Percentiles rank a stretch among this genome's conserved stretches.
phyloP scores from a whole-genome alignment of 2,329 filamentous ascomycete species.

The Sphaerulina musiva region DNA sequence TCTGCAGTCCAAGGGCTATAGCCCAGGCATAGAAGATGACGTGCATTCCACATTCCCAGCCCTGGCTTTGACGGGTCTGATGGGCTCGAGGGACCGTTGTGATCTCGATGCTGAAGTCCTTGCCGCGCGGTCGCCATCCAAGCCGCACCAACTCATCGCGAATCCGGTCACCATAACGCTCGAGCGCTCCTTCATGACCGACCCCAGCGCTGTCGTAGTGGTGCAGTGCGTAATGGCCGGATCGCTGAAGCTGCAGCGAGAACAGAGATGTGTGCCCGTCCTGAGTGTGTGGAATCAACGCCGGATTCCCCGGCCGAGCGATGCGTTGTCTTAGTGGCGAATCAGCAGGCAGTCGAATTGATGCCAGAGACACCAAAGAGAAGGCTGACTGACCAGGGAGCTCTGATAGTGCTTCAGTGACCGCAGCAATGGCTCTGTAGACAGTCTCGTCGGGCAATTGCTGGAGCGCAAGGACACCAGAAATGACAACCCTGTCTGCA shows the following conservation, averaged over 20 bases:
- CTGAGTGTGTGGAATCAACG: conserved; percentile 1
- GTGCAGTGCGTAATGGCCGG: not conserved
- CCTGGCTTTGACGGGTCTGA: too few species aligned
- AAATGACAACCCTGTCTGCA: not conserved
- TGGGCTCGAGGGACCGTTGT: too few species aligned
- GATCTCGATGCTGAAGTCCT: too few species aligned
- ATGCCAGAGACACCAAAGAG: not conserved
- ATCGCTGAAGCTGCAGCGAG: not conserved
- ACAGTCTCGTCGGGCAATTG: not conserved
- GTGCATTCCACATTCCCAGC: too few species aligned
- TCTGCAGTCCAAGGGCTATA: too few species aligned
- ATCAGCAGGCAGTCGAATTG: not conserved
- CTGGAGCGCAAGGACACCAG: not conserved
- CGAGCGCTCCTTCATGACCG: not conserved
- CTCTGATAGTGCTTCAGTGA: conserved; percentile 3
- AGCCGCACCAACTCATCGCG: too few species aligned
- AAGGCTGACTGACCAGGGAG: not conserved
- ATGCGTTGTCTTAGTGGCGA: not conserved
- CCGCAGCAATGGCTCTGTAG: not conserved
- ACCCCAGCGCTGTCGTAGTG: conserved; percentile 2
- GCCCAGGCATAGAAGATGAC: too few species aligned
- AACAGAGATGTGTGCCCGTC: conserved; percentile 3
- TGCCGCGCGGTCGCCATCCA: too few species aligned
- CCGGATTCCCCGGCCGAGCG: not conserved
- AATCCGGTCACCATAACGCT: too few species aligned